Base-by-base conservation (phyloP, 352 stramenopile genomes). In the Phytopythium kandeliae region DNA sequence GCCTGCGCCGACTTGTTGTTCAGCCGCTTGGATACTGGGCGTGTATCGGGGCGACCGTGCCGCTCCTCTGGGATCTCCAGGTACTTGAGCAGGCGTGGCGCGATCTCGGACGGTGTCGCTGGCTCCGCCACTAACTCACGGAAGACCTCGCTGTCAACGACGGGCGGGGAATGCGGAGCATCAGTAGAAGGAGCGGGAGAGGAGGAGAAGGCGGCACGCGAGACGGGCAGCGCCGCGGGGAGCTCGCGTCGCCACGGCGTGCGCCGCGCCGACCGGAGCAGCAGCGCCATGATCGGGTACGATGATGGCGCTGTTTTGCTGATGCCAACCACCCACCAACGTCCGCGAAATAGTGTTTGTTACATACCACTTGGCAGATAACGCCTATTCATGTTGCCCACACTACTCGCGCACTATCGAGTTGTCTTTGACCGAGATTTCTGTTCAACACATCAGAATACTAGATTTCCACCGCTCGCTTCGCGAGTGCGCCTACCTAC, bases 71-170 rank as follows among this genome's bases (percentile, higher is more conserved):
- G 55, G 16, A 65, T 53, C 26, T 54, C 49, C 48, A 81, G 58
- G 54, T 77, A 78, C 50, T 61, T 25, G 30, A 78, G 56, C 38
- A 81, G 51, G 37, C 67, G 71, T 21, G 52, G 40, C 43, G 48
- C 49, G 17, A 70, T 57, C 9, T 43, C 42, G 12, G 46, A 4
- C 4, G 47, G 24, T 9, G 47, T 53, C 47, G 33, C 11, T 15
- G 47, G 33, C 7, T 34, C 33, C 21, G 47, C 34, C 47, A 43
- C 31, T 7, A 53, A 22, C 34, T 44, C 33, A 12, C 19, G 33
- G 31, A 53, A 43, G n/a, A 8, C 34, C 12, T 5, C 34, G 17
- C 17, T 26, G 26, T 17, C 16, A n/a, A 26, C 25, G 43, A 16
- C 43, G 26, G 43, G 9, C 19, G 25, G 2, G 4, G 43, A 10